These are phyloP conservation scores for Spiromastix sp. DNA, from an alignment of 2,329 filamentous ascomycete genomes.

Conservation along the genomic window DNA sequence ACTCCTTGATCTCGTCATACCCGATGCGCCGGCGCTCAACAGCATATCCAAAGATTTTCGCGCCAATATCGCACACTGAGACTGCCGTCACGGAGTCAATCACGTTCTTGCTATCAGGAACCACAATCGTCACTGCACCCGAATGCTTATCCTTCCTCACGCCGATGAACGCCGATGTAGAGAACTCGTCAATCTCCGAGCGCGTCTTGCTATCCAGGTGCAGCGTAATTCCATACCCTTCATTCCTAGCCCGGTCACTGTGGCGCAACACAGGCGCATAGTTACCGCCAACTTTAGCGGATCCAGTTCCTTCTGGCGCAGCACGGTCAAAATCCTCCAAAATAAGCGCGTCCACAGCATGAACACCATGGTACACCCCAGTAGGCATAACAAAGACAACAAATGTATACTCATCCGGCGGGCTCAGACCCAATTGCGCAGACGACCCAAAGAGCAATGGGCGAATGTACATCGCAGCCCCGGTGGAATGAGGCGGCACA, in stretches of 20 bases:
- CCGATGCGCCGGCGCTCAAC: conserved; percentile 60
- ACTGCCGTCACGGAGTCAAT: conserved; percentile 81
- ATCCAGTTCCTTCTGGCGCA: conserved; percentile 81
- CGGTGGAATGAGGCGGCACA: conserved; percentile 80
- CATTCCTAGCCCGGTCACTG: conserved; percentile 66
- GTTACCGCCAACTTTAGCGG: conserved; percentile 91
- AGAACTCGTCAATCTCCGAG: conserved; percentile 89
- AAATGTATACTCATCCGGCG: conserved; percentile 88
- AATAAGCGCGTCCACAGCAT: conserved; percentile 78
- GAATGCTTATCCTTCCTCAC: conserved; percentile 48
- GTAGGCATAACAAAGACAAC: conserved; percentile 83
- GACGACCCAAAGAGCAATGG: conserved; percentile 80
- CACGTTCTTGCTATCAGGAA: conserved; percentile 79
- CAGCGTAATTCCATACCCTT: conserved; percentile 88
- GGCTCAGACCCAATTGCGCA: conserved; percentile 74
- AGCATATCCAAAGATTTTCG: conserved; percentile 65
- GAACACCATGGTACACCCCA: conserved; percentile 84
- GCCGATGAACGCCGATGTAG: conserved; percentile 86
- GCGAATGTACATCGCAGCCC: conserved; percentile 85
- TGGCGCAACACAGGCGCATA: conserved; percentile 86
- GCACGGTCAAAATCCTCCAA: conserved; percentile 89
- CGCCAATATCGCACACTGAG: conserved; percentile 63
- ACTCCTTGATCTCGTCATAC: conserved; percentile 52
- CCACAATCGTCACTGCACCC: conserved; percentile 58
- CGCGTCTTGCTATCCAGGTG: conserved; percentile 80